Evolutionary conservation across 306 rosid genomes (phyloP).

Genomic region (Bauhinia variegata): DNA sequence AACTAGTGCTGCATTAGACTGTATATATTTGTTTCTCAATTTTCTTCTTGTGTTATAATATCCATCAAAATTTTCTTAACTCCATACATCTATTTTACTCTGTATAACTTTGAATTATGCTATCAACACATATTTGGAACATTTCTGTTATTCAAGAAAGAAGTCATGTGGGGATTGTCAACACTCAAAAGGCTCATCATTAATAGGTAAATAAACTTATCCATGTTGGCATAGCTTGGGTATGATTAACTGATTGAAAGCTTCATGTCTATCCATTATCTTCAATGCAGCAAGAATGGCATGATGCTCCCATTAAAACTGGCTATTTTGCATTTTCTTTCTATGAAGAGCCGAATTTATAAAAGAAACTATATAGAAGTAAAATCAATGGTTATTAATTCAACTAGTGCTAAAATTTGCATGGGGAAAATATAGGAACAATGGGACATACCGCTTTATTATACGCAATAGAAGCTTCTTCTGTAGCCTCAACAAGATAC

Average conservation of each 20-base stretch:
- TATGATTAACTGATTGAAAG: slow-evolving; percentile 2
- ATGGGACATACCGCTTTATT: slow-evolving; percentile 93
- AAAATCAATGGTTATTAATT: neutral
- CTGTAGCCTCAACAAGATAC: slow-evolving; percentile 86
- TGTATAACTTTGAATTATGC: neutral
- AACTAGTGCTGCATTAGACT: neutral
- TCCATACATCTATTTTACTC: neutral
- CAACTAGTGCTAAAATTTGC: neutral
- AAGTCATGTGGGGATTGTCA: neutral
- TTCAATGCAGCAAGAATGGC: neutral
- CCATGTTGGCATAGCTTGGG: neutral
- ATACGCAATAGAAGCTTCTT: slow-evolving; percentile 83
- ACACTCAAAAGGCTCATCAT: neutral
- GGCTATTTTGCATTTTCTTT: neutral
- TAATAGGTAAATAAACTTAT: neutral
- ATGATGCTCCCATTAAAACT: neutral
- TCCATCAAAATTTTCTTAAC: slow-evolving; percentile 3
- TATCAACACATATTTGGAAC: neutral
- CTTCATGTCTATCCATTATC: neutral
- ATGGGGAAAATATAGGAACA: slow-evolving; percentile 19
- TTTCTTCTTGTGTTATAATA: slow-evolving; percentile 1
- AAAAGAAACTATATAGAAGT: neutral
- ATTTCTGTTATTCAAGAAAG: neutral
- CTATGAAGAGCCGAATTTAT: slow-evolving; percentile 9
- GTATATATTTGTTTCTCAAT: neutral